A percentile compares a stretch with the other conserved stretches of the same genome.
Conservation (phyloP, 495 filamentous ascomycete species). For the Penicillium robsamsonii region DNA sequence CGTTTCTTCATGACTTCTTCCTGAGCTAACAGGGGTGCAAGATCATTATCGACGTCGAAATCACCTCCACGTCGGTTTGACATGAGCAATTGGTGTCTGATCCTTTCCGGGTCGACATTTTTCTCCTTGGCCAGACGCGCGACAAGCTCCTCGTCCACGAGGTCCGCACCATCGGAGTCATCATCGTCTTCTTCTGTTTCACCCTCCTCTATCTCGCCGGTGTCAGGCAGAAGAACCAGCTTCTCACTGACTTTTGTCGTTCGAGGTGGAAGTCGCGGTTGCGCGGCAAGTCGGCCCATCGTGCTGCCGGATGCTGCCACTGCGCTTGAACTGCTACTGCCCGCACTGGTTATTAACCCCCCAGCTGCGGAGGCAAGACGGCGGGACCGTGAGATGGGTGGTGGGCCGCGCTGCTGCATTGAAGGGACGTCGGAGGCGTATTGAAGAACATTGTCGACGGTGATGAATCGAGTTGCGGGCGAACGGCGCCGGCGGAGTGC, state of each 20-base stretch:
- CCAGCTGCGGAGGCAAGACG: conserved; percentile 42
- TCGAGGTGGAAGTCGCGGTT: conserved; percentile 78
- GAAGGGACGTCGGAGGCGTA: conserved; percentile 94
- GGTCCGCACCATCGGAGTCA: conserved; percentile 34
- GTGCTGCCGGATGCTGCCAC: conserved; percentile 23
- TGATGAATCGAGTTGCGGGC: conserved; percentile 75
- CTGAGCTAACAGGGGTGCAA: conserved; percentile 72
- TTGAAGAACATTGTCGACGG: conserved; percentile 93
- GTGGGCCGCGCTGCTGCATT: conserved; percentile 78
- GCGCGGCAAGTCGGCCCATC: conserved; percentile 45
- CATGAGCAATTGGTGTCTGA: conserved; percentile 36
- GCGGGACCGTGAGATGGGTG: conserved; percentile 54
- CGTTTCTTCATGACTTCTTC: conserved; percentile 68
- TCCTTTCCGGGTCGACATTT: conserved; percentile 38
- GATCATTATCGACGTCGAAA: conserved; percentile 60
- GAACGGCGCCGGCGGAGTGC: conserved; percentile 39
- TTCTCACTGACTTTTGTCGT: conserved; percentile 94
- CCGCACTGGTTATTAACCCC: conserved; percentile 29
- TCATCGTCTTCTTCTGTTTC: conserved; percentile 25
- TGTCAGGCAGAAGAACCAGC: conserved; percentile 89
- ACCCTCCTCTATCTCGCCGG: conserved; percentile 43
- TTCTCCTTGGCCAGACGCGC: conserved; percentile 37
- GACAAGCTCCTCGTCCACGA: conserved; percentile 50
- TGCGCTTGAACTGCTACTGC: conserved; percentile 18
- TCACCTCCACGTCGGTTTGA: conserved; percentile 45